These are phyloP conservation scores for Picochlorum sp. DNA, from an alignment of 139 green algal species.

Conservation along the genomic window DNA sequence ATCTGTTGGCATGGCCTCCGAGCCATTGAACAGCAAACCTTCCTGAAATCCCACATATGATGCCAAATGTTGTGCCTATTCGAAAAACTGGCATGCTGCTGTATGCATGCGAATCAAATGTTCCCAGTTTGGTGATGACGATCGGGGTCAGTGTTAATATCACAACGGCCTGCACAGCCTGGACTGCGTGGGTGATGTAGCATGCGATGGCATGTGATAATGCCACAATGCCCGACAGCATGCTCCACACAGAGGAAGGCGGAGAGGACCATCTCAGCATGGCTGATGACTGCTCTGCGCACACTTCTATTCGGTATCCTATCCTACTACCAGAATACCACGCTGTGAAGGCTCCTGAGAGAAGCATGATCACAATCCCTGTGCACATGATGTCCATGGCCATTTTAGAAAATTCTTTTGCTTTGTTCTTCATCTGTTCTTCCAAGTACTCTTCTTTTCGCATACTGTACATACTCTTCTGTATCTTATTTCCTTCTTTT, in stretches of 20 bases:
- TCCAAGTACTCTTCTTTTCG: background rate
- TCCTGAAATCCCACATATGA: conserved; percentile 20
- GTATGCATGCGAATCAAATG: conserved; percentile 7
- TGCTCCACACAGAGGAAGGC: too few species aligned
- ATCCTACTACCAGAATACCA: background rate
- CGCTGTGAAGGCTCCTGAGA: background rate
- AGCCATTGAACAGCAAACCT: conserved; percentile 20
- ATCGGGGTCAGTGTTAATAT: background rate
- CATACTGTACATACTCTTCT: background rate
- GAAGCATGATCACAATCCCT: background rate
- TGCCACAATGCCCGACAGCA: too few species aligned
- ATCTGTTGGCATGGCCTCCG: conserved; percentile 15
- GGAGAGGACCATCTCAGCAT: too few species aligned
- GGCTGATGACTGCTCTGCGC: background rate
- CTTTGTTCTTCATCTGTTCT: background rate
- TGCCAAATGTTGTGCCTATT: conserved; percentile 24
- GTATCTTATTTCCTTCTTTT: background rate
- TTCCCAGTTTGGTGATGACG: background rate
- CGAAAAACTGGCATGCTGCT: conserved; percentile 22
- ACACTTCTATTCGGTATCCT: background rate
- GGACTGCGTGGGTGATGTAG: background rate
- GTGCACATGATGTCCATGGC: background rate
- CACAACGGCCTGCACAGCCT: background rate
- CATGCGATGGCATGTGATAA: too few species aligned
- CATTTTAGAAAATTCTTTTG: background rate